Base-by-base conservation (phyloP, 2,329 filamentous ascomycete species). In the Lecanicillium sp. region DNA sequence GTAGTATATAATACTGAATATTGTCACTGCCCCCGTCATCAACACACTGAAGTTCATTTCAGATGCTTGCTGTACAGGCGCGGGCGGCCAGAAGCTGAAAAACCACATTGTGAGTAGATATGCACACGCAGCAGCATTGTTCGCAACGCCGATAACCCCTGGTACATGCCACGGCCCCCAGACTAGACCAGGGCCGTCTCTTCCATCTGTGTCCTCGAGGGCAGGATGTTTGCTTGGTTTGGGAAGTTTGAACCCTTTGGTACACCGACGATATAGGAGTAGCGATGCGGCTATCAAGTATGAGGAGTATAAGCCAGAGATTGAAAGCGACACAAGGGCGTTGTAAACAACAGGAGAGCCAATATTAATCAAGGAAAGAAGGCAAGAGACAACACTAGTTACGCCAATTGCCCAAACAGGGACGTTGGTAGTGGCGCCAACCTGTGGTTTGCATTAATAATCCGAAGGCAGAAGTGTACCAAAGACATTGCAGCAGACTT, bases 141-240 rank as follows among this genome's bases (percentile, higher is more conserved):
- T 81, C n/a, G 71, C 55, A 7, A 70, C 74, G 0, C 78, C 78
- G 2, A 75, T 56, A 1, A 67, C 55, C 2, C 75, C 75, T 0
- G 71, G 72, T 0, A 81, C 51, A 27, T 68, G 71, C 69, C 76
- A 81, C 0, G 77, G 75, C 0, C 78, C 78, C 78, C 77, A 81
- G 9, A 60, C 52, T 3, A 64, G 58, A 8, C 23, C 30, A 9
- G 19, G 32, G 20, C 42, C 30, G 5, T 60, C 56, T 2, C 54
- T 53, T 0, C 57, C 59, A 0, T 54, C 46, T 0, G 59, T 60
- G 32, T 61, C 59, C 12, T 59, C 60, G 5, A 64, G 35, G 0
- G 60, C 62, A 8, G 59, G 61, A 1, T 60, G 45, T 0, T 55
- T 53, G 2, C 53, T 43, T 3, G 53, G 5, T 8, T 56, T 54